Conservation (phyloP, 2,329 filamentous ascomycete genomes). For the Chlorencoelia australis region DNA sequence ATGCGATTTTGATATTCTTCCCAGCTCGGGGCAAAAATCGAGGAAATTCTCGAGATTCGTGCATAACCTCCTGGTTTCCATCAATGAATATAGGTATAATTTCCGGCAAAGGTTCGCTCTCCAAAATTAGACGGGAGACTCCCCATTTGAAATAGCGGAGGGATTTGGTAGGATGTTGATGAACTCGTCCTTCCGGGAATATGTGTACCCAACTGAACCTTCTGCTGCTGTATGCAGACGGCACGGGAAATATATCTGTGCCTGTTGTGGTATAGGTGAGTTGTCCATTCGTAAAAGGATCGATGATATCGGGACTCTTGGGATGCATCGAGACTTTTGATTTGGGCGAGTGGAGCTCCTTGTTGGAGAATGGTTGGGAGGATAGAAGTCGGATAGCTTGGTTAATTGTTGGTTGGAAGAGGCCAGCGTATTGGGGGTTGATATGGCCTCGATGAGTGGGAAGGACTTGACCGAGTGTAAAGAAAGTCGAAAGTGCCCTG, state of each 20-base stretch:
- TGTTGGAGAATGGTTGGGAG: conserved; percentile 36
- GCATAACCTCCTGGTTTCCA: conserved; percentile 80
- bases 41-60: conserved; percentile 69
- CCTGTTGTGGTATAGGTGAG: conserved; percentile 56
- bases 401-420: conserved; percentile 81
- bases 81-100: conserved; percentile 93
- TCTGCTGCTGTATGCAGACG: conserved; percentile 60
- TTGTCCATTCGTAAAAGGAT: conserved; percentile 41
- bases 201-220: conserved; percentile 84
- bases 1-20: conserved; percentile 60
- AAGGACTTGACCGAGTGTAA: conserved; percentile 79
- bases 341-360: conserved; percentile 10
- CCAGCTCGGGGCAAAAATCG: conserved; percentile 69
- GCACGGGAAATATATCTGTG: conserved; percentile 55
- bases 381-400: conserved; percentile 81
- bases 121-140: conserved; percentile 79
- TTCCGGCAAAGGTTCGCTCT: conserved; percentile 77
- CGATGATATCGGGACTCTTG: conserved; percentile 30
- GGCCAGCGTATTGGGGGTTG: conserved; percentile 65
- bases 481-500: conserved; percentile 67
- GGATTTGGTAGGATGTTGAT: conserved; percentile 68
- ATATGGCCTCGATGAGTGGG: conserved; percentile 76
- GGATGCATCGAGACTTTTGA: conserved; percentile 5
- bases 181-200: conserved; percentile 90
- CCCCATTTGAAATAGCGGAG: conserved; percentile 99